Evolutionary conservation across 169 alveolate genomes (phyloP).

Genomic region (Fabrea salina): DNA sequence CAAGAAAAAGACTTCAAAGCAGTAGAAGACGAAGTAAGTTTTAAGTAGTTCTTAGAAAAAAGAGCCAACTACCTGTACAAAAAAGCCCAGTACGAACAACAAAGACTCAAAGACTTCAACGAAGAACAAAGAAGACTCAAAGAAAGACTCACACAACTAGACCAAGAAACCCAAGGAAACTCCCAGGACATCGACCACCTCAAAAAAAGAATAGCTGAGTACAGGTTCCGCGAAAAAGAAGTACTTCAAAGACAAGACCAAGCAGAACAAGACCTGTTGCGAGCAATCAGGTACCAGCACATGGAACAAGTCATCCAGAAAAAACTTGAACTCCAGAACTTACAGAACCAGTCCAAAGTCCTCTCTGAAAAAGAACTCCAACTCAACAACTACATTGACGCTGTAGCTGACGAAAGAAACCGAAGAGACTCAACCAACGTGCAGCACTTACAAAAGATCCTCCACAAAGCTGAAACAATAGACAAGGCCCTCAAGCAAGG

Average conservation of each 20-base stretch:
- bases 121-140: not conserved
- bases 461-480: not conserved
- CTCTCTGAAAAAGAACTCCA: not conserved
- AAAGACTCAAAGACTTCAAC: slow-evolving; percentile 8
- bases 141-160: not conserved
- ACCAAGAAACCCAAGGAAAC: not conserved
- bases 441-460: not conserved
- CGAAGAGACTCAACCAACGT: slow-evolving; percentile 12
- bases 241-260: not conserved
- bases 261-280: not conserved
- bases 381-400: not conserved
- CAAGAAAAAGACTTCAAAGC: not conserved
- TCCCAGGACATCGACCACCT: not conserved
- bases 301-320: slow-evolving; percentile 1
- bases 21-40: not conserved
- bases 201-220: slow-evolving; percentile 4
- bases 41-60: not conserved
- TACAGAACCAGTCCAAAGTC: not conserved
- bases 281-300: not conserved
- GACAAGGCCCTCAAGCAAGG: slow-evolving; percentile 18
- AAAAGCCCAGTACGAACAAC: not conserved
- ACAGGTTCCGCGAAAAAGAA: not conserved
- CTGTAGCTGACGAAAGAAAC: not conserved
- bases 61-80: not conserved
- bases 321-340: slow-evolving; percentile 2